Evolutionary conservation across 345 rosid species (phyloP), one percentile per base, ranked within the genome.

Genomic region (Abelmoschus esculentus): DNA sequence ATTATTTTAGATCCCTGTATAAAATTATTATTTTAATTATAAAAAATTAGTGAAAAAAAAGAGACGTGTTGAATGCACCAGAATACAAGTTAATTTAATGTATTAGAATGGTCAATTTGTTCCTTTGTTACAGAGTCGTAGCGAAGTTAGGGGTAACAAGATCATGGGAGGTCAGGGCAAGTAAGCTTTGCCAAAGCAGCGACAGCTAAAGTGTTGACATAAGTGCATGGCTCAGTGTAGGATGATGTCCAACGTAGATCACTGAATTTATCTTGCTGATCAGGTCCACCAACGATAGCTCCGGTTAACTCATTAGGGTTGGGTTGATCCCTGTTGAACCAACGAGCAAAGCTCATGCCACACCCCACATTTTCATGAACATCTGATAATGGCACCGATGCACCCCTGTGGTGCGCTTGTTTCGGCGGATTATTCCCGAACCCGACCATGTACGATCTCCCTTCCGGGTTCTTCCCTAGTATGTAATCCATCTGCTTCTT

Each of bases 371-470:
- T 71, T 3, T 7, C 15, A 15, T 77, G 61, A 0, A 76, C 81
- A 12, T 74, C 32, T 11, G 26, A 0, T 7, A 17, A 3, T 0
- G 90, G 90, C 15, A 91, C 83, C 0, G 99, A 88, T 5, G 97
- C 91, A 13, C 96, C 97, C 59, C 96, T 78, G 53, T 93, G 98
- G 69, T 93, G 98, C 2, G 97, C 88, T 53, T 91, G 91, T 28
- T 49, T 67, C 9, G 97, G 98, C 5, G 98, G 88, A 75, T 91
- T 85, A 42, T 61, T 60, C 32, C 98, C 98, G 58, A 86, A 91
- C 26, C 91, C 97, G 1, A 89, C 98, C 97, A 93, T 93, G 82
- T 86, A 86, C 0, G 98, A 93, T 78, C 97, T 79, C 70, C 96
- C 84, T 52, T 28, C 28, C 7, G 98, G 98, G 75, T 93, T 93